phyloP scores from a whole-genome alignment of 1,284 basidiomycete genomes.

The Pholiota adiposa region DNA sequence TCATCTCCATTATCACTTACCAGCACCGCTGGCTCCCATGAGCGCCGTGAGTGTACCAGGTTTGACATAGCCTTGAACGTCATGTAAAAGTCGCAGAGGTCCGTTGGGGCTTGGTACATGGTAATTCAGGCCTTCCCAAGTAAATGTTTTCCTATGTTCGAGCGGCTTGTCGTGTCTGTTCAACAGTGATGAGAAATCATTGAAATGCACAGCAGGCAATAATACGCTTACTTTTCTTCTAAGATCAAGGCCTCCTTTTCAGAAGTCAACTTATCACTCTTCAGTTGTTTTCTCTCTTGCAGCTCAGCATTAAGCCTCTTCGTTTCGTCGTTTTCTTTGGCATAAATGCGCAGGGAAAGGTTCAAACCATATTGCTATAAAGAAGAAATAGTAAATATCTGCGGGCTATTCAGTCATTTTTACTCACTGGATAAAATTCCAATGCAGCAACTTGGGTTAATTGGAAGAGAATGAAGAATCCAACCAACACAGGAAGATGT shows the following conservation, averaged over 20 bases:
- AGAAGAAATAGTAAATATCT: background rate
- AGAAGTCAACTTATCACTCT: constrained; percentile 30
- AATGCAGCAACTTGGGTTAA: constrained; percentile 61
- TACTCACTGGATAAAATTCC: constrained; percentile 66
- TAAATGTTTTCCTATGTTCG: constrained; percentile 57
- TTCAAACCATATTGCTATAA: constrained; percentile 52
- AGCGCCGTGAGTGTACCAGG: constrained; percentile 83
- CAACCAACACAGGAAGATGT: constrained; percentile 59
- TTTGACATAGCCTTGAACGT: constrained; percentile 88
- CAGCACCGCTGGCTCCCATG: constrained; percentile 82
- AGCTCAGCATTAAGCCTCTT: constrained; percentile 69
- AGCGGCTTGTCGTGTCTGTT: constrained; percentile 10
- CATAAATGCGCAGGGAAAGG: constrained; percentile 63
- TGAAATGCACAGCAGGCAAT: background rate
- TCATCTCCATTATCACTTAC: constrained; percentile 25
- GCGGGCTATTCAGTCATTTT: background rate
- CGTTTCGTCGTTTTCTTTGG: constrained; percentile 72
- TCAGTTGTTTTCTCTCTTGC: constrained; percentile 50
- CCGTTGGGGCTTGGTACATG: constrained; percentile 77
- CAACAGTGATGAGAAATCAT: background rate
- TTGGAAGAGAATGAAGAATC: constrained; percentile 73
- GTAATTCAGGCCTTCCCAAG: constrained; percentile 76
- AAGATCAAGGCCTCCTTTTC: constrained; percentile 29
- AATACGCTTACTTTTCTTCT: constrained; percentile 24
- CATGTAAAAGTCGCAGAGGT: constrained; percentile 72